These are phyloP conservation scores for Zizania palustris DNA, from an alignment of 202 grass and related monocot species.

Conservation along the genomic window DNA sequence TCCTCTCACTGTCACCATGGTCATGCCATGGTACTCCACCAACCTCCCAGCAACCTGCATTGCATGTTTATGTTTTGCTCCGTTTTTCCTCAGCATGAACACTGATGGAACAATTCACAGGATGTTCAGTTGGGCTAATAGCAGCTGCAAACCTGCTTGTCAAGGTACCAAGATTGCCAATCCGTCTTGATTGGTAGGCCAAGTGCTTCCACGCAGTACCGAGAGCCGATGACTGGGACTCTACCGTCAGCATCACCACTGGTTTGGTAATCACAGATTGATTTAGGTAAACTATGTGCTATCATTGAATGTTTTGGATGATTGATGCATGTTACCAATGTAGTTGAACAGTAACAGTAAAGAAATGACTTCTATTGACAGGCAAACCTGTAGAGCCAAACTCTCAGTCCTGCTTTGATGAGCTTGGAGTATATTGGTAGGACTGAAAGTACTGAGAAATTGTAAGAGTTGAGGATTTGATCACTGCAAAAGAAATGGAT, in stretches of 20 bases:
- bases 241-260: slow-evolving; percentile 81
- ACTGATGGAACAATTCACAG: not conserved
- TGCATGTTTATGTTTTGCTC: not conserved
- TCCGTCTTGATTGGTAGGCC: slow-evolving; percentile 54
- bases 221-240: slow-evolving; percentile 83
- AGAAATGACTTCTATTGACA: slow-evolving; percentile 10
- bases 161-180: slow-evolving; percentile 75
- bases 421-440: slow-evolving; percentile 83
- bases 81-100: slow-evolving; percentile 10
- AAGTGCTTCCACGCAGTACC: slow-evolving; percentile 73
- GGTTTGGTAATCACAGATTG: slow-evolving; percentile 26
- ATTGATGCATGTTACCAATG: not conserved
- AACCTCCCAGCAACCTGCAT: slow-evolving; percentile 80
- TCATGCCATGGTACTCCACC: slow-evolving; percentile 73
- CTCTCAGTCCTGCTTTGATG: slow-evolving; percentile 71
- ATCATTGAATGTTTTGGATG: not conserved
- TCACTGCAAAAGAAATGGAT: slow-evolving; percentile 57
- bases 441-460: slow-evolving; percentile 65
- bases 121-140: slow-evolving; percentile 18
- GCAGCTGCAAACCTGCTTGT: slow-evolving; percentile 59
- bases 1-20: slow-evolving; percentile 75
- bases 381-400: slow-evolving; percentile 89
- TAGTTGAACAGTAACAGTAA: not conserved
- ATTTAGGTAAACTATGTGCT: not conserved
- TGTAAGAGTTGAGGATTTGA: slow-evolving; percentile 59